Evolutionary conservation across 2,329 filamentous ascomycete genomes (phyloP).

Genomic region (Thielaviopsis ethacetica): DNA sequence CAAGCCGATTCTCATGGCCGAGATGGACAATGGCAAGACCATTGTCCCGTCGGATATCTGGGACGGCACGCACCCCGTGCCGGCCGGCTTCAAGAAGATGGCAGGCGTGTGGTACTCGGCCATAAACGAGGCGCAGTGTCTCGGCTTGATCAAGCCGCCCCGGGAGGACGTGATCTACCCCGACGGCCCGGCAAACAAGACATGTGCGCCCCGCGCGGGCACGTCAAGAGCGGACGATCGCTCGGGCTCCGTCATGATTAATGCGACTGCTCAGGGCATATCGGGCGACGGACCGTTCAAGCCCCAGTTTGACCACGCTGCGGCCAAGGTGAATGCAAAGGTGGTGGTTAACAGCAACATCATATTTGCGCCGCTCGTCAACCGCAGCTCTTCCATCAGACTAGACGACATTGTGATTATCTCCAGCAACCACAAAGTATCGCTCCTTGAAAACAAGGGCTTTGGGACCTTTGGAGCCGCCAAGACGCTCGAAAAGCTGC

Average conservation of each 20-base stretch:
- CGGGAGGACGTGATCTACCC: constrained; percentile 1
- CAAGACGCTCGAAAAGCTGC: background rate
- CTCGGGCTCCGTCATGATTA: background rate
- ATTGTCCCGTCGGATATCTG: constrained; percentile 17
- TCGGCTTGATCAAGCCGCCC: constrained; percentile 11
- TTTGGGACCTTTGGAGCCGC: background rate
- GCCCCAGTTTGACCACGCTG: background rate
- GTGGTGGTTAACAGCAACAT: background rate
- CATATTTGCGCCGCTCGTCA: constrained; percentile 11
- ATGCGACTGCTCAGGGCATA: background rate
- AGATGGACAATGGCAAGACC: constrained; percentile 10
- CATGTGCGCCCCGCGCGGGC: background rate
- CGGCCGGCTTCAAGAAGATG: constrained; percentile 26
- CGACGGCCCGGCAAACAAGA: background rate
- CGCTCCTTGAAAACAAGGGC: background rate
- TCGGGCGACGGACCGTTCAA: constrained; percentile 5
- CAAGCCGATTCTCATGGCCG: constrained; percentile 12
- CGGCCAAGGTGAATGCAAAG: background rate
- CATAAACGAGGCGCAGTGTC: constrained; percentile 16
- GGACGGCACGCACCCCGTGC: constrained; percentile 25
- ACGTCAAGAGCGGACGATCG: constrained; percentile 5
- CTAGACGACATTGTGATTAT: constrained; percentile 6
- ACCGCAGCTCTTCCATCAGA: background rate
- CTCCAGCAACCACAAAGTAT: background rate
- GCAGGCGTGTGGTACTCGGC: constrained; percentile 21